Percentiles rank a stretch among this genome's conserved stretches.
phyloP scores from a whole-genome alignment of 257 asterid species.

The Gentiana dahurica region DNA sequence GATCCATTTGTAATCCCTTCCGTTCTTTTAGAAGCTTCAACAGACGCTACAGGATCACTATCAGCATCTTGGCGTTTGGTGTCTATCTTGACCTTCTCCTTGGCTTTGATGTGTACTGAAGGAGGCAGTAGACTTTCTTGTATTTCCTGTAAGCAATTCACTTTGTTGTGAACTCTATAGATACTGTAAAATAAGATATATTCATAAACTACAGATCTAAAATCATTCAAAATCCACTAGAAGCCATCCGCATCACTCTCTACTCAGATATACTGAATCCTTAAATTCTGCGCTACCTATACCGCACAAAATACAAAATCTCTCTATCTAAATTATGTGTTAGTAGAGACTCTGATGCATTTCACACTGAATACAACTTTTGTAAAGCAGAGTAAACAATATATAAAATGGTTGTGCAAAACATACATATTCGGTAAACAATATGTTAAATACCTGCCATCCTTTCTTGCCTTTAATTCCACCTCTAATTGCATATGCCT shows the following conservation, averaged over 20 bases:
- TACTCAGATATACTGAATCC: no score
- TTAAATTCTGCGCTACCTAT: no score
- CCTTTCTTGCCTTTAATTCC: slow-evolving; percentile 85
- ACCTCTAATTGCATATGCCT: slow-evolving; percentile 90
- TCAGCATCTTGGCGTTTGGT: slow-evolving; percentile 11
- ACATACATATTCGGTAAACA: neutral
- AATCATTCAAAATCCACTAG: no score
- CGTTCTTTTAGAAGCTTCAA: slow-evolving; percentile 5
- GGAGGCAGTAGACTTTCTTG: slow-evolving; percentile 83
- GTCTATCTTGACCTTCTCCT: slow-evolving; percentile 31
- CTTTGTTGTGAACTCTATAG: neutral
- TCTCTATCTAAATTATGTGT: no score
- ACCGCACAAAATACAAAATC: no score
- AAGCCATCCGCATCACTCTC: no score
- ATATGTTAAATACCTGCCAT: slow-evolving; percentile 55
- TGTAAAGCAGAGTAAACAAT: no score
- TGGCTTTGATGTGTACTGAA: slow-evolving; percentile 58
- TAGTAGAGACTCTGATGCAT: no score
- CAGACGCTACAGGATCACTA: slow-evolving; percentile 11
- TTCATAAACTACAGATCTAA: no score
- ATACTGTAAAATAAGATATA: no score
- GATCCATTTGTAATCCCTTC: slow-evolving; percentile 27
- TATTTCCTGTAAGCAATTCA: slow-evolving; percentile 51
- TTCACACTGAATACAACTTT: no score
- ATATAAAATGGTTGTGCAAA: no score